A percentile compares a stretch with the other conserved stretches of the same genome.
Evolutionary conservation across 2,329 filamentous ascomycete species (phyloP).

Genomic region (Tolypocladium tundrense): DNA sequence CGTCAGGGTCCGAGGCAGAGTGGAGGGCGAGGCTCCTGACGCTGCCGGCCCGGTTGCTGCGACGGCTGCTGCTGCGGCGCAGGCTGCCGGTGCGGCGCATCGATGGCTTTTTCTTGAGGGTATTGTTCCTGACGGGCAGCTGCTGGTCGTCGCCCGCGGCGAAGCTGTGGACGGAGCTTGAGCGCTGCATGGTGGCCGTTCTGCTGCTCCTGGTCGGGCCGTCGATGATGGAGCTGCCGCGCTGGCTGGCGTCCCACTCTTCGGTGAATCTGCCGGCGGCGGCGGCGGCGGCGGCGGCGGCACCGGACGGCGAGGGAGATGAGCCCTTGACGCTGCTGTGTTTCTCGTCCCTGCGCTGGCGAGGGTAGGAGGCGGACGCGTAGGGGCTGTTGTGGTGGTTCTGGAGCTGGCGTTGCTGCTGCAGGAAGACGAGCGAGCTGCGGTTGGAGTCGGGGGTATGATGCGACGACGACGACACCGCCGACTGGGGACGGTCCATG

Average conservation of each 20-base stretch:
- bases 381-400: not conserved
- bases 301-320: constrained; percentile 3
- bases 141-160: constrained; percentile 33
- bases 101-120: constrained; percentile 81
- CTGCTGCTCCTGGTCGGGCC: constrained; percentile 22
- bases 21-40: constrained; percentile 71
- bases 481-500: constrained; percentile 18
- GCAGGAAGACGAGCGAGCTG: constrained; percentile 4
- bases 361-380: constrained; percentile 5
- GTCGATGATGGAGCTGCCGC: constrained; percentile 54
- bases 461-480: constrained; percentile 11
- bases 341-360: not conserved
- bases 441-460: constrained; percentile 10
- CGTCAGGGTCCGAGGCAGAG: constrained; percentile 55
- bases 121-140: constrained; percentile 47
- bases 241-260: constrained; percentile 60
- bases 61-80: constrained; percentile 68
- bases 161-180: constrained; percentile 48
- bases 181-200: constrained; percentile 41
- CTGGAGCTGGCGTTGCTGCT: constrained; percentile 5
- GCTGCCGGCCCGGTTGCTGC: constrained; percentile 76
- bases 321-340: constrained; percentile 9
- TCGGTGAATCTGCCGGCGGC: constrained; percentile 49
- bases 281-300: not conserved
- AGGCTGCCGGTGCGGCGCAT: constrained; percentile 64